A percentile compares a stretch with the other conserved stretches of the same genome.
phyloP scores from a whole-genome alignment of 2,329 filamentous ascomycete species.

The Aspergillus luchuensis region DNA sequence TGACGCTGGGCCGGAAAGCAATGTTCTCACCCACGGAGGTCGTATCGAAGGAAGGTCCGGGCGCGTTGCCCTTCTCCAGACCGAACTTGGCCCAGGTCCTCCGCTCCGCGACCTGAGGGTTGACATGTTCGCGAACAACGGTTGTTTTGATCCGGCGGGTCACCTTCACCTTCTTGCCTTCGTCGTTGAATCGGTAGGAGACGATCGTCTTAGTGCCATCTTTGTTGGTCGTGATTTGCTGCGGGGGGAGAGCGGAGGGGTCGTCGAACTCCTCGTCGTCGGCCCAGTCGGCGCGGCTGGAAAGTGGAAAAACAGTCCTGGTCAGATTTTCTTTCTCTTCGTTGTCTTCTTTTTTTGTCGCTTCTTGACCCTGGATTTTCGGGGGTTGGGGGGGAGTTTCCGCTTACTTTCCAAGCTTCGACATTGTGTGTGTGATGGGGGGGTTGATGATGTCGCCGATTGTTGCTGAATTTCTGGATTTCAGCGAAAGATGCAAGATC shows the following conservation, averaged over 20 bases:
- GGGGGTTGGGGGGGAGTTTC: not conserved
- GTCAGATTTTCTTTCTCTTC: not conserved
- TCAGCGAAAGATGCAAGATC: constrained; percentile 42
- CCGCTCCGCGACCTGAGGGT: constrained; percentile 93
- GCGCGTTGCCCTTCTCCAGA: constrained; percentile 77
- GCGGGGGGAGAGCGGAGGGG: constrained; percentile 79
- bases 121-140: constrained; percentile 88
- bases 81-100: constrained; percentile 94
- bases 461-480: constrained; percentile 44
- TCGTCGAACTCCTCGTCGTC: constrained; percentile 86
- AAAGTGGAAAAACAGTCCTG: constrained; percentile 13
- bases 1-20: constrained; percentile 87
- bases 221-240: constrained; percentile 92
- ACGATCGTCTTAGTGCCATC: constrained; percentile 97
- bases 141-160: constrained; percentile 93
- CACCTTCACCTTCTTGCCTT: constrained; percentile 94
- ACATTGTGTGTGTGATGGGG: constrained; percentile 44
- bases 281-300: constrained; percentile 79
- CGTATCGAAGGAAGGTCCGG: constrained; percentile 83
- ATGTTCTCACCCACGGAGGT: constrained; percentile 97
- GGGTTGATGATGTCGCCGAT: constrained; percentile 20
- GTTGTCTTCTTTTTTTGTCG: not conserved
- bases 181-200: constrained; percentile 85
- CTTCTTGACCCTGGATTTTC: not conserved
- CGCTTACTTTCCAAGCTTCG: constrained; percentile 51